These are phyloP conservation scores for Suillus decipiens DNA, from an alignment of 768 basidiomycete genomes.

Conservation along the genomic window DNA sequence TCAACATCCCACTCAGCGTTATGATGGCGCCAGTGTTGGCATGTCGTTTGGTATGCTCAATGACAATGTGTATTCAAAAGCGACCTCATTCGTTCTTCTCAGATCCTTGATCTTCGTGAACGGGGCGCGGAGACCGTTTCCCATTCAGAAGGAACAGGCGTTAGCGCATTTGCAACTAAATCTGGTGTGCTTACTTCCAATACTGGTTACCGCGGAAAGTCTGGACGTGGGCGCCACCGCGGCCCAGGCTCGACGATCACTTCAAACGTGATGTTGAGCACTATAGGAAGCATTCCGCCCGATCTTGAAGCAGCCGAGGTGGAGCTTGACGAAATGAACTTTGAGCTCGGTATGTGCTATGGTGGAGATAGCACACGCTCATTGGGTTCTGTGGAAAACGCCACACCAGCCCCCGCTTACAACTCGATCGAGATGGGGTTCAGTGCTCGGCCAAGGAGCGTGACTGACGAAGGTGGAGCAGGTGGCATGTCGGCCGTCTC, in stretches of 20 bases:
- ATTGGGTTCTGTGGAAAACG: slow-evolving; percentile 29
- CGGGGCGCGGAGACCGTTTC: slow-evolving; percentile 71
- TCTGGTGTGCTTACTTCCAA: slow-evolving; percentile 40
- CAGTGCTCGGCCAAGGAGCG: slow-evolving; percentile 17
- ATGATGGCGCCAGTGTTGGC: slow-evolving; percentile 82
- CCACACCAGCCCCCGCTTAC: slow-evolving; percentile 55
- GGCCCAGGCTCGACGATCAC: slow-evolving; percentile 55
- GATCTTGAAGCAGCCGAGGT: slow-evolving; percentile 52
- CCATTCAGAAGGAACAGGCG: slow-evolving; percentile 72
- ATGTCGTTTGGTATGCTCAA: slow-evolving; percentile 62
- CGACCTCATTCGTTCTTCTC: slow-evolving; percentile 10
- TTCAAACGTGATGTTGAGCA: slow-evolving; percentile 65
- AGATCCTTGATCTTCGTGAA: slow-evolving; percentile 84
- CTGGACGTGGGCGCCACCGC: slow-evolving; percentile 42
- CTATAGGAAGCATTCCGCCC: slow-evolving; percentile 60
- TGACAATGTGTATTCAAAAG: background rate
- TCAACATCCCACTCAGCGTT: slow-evolving; percentile 82
- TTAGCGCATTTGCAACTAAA: slow-evolving; percentile 67
- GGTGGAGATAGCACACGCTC: slow-evolving; percentile 44
- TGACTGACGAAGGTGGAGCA: slow-evolving; percentile 24
- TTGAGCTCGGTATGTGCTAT: slow-evolving; percentile 55
- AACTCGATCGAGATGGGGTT: slow-evolving; percentile 43
- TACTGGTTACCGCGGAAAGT: slow-evolving; percentile 22
- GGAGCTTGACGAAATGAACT: slow-evolving; percentile 55
- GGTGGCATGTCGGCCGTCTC: slow-evolving; percentile 22